Conservation (phyloP, 176 grass and related monocot species). For the Musa troglodytarum region DNA sequence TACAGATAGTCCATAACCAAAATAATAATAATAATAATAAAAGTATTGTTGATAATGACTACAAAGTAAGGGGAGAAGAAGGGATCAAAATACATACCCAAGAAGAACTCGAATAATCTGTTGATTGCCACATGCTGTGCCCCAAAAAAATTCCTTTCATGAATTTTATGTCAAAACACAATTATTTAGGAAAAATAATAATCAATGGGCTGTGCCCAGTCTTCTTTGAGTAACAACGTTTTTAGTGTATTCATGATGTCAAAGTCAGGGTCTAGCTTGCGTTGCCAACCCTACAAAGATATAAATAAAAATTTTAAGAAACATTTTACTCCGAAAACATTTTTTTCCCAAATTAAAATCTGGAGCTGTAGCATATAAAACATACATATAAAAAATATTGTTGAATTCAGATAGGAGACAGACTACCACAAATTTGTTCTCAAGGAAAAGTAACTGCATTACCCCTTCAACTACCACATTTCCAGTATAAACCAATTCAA, state of each 20-base stretch:
- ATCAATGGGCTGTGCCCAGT: slow-evolving; percentile 59
- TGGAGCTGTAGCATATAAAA: neutral
- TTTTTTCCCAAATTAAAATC: neutral
- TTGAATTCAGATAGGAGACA: neutral
- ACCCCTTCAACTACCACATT: neutral
- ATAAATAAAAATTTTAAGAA: neutral
- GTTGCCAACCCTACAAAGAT: slow-evolving; percentile 76
- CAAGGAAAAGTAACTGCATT: neutral
- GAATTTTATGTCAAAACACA: neutral
- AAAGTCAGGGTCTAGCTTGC: slow-evolving; percentile 75
- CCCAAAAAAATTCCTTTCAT: neutral
- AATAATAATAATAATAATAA: too few relatives aligned
- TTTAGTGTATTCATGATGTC: slow-evolving; percentile 87
- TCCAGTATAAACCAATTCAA: neutral
- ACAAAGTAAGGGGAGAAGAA: neutral
- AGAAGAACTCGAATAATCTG: neutral
- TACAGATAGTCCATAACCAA: neutral
- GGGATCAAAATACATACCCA: neutral
- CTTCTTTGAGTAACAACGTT: slow-evolving; percentile 65
- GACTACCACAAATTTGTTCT: neutral
- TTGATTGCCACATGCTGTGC: neutral
- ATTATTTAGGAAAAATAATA: slow-evolving; percentile 50
- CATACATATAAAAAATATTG: too few relatives aligned
- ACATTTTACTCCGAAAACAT: neutral
- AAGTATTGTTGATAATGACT: too few relatives aligned